Conservation (phyloP, 805 yeast species). For the Metschnikowia matae region DNA sequence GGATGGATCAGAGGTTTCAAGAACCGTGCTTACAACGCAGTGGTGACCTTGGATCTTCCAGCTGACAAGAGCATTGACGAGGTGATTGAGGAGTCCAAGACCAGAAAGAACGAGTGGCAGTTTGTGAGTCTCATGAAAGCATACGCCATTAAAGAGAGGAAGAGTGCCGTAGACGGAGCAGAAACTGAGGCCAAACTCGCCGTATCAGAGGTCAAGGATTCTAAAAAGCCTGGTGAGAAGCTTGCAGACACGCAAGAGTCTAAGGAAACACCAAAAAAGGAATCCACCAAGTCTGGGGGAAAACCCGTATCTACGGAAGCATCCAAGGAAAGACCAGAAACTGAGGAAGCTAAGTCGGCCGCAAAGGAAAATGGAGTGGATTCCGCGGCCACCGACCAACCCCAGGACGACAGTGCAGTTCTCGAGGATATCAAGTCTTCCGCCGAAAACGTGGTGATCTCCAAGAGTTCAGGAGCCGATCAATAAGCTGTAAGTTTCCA, state of each 20-base stretch:
- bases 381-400: background rate
- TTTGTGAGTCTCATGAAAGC: conserved; percentile 7
- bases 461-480: background rate
- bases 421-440: conserved; percentile 5
- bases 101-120: conserved; percentile 17
- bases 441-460: conserved; percentile 1
- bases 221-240: background rate
- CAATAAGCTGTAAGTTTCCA: background rate
- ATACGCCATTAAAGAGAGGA: conserved; percentile 7
- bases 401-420: background rate
- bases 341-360: background rate
- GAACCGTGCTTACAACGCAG: conserved; percentile 45
- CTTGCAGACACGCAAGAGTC: background rate
- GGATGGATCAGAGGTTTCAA: conserved; percentile 27
- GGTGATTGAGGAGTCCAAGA: conserved; percentile 40
- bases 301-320: background rate
- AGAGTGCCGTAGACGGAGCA: background rate
- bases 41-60: conserved; percentile 38
- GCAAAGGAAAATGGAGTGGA: background rate
- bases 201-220: background rate
- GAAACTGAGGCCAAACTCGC: background rate
- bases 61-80: conserved; percentile 38
- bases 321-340: background rate
- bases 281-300: background rate
- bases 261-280: background rate